phyloP scores from a whole-genome alignment of 2,329 filamentous ascomycete genomes.

The Passalora sequoiae region DNA sequence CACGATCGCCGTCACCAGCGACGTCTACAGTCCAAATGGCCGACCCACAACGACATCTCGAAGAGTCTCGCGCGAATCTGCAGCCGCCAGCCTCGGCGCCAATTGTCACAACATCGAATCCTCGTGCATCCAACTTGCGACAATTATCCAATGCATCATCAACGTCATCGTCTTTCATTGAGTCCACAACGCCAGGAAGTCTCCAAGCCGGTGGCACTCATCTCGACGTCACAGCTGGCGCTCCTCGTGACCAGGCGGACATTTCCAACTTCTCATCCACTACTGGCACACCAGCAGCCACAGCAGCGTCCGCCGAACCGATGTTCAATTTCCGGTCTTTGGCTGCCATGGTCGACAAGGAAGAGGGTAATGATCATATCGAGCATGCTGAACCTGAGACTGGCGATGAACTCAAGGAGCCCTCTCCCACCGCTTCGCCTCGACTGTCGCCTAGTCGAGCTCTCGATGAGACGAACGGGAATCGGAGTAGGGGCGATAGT shows the following conservation, averaged over 20 bases:
- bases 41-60: slow-evolving; percentile 43
- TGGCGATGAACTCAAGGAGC: slow-evolving; percentile 22
- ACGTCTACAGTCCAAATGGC: slow-evolving; percentile 12
- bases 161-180: slow-evolving; percentile 68
- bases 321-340: slow-evolving; percentile 91
- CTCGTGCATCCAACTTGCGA: slow-evolving; percentile 55
- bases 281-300: slow-evolving; percentile 42
- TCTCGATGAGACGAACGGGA: slow-evolving; percentile 17
- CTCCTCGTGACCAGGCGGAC: slow-evolving; percentile 8
- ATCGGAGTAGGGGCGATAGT: slow-evolving; percentile 26
- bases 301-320: slow-evolving; percentile 58
- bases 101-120: slow-evolving; percentile 22
- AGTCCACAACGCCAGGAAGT: slow-evolving; percentile 52
- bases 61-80: slow-evolving; percentile 42
- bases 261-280: slow-evolving; percentile 25
- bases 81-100: slow-evolving; percentile 28
- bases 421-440: slow-evolving; percentile 15
- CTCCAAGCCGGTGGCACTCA: slow-evolving; percentile 32
- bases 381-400: slow-evolving; percentile 31
- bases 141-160: slow-evolving; percentile 87
- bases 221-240: slow-evolving; percentile 39
- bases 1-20: slow-evolving; percentile 30
- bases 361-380: slow-evolving; percentile 45
- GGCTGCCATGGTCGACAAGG: slow-evolving; percentile 72
- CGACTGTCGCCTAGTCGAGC: slow-evolving; percentile 7